Evolutionary conservation across 306 rosid species (phyloP).

Genomic region (Sphenostylis stenocarpa): DNA sequence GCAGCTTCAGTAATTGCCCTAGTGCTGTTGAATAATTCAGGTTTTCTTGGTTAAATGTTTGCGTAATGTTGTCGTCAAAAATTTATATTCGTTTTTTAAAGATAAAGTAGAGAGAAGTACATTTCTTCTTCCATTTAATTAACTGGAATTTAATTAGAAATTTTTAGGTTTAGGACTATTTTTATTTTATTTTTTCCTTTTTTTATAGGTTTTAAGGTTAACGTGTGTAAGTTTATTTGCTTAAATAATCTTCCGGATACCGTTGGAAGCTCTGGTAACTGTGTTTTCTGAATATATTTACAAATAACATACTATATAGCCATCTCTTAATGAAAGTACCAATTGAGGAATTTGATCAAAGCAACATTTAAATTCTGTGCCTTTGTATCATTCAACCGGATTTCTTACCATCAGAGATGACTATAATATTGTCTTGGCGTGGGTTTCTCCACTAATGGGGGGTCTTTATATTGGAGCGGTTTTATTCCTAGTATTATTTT

Average conservation of each 20-base stretch:
- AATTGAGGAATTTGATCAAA: no score
- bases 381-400: no score
- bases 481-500: no score
- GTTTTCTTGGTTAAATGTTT: not conserved
- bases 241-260: not conserved
- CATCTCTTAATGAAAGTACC: not conserved
- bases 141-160: not conserved
- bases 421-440: no score
- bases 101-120: not conserved
- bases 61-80: not conserved
- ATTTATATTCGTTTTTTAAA: not conserved
- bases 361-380: no score
- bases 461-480: no score
- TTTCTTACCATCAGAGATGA: no score
- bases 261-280: not conserved
- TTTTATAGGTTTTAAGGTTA: not conserved
- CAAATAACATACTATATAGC: not conserved
- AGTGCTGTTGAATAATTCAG: not conserved
- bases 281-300: not conserved
- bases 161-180: not conserved
- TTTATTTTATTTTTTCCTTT: no score
- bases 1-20: conserved; percentile 9
- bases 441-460: no score
- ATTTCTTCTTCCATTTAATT: not conserved
- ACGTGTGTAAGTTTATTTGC: not conserved